Percentiles rank a stretch among this genome's conserved stretches.
Conservation (phyloP, 1,284 basidiomycete genomes). For the Trametes versicolor region DNA sequence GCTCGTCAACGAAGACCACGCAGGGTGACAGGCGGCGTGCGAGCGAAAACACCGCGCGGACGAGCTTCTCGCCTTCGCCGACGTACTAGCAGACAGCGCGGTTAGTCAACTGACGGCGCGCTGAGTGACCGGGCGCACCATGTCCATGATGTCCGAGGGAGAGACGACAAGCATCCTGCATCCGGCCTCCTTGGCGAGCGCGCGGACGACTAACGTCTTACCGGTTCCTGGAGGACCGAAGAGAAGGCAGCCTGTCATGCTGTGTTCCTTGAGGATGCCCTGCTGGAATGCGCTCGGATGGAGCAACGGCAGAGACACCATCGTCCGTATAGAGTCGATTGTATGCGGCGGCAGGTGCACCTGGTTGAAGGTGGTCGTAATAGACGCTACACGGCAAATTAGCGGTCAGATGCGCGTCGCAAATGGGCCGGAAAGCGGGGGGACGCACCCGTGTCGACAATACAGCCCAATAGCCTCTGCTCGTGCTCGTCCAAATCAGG, state of each 20-base stretch:
- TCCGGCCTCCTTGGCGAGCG: constrained; percentile 91
- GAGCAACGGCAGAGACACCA: constrained; percentile 91
- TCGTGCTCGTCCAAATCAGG: constrained; percentile 81
- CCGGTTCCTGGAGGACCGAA: constrained; percentile 95
- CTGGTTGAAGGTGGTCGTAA: constrained; percentile 86
- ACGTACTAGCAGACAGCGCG: constrained; percentile 70
- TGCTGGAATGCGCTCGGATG: constrained; percentile 91
- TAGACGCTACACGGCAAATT: constrained; percentile 56
- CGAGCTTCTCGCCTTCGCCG: constrained; percentile 95
- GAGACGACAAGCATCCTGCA: constrained; percentile 89
- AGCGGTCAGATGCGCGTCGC: constrained; percentile 26
- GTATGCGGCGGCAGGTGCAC: constrained; percentile 90
- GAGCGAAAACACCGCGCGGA: constrained; percentile 90
- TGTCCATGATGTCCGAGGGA: constrained; percentile 89
- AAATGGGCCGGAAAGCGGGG: constrained; percentile 32
- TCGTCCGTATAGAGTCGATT: constrained; percentile 88
- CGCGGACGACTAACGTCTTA: constrained; percentile 90
- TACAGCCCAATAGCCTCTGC: constrained; percentile 80
- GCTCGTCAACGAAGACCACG: constrained; percentile 96
- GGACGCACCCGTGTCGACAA: constrained; percentile 79
- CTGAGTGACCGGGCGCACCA: constrained; percentile 59
- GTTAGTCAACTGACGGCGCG: constrained; percentile 16
- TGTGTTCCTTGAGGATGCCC: constrained; percentile 91
- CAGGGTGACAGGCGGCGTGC: constrained; percentile 91
- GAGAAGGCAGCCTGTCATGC: constrained; percentile 87